These are phyloP conservation scores for Arctium minus DNA, from an alignment of 129 eudicot species.

Conservation along the genomic window DNA sequence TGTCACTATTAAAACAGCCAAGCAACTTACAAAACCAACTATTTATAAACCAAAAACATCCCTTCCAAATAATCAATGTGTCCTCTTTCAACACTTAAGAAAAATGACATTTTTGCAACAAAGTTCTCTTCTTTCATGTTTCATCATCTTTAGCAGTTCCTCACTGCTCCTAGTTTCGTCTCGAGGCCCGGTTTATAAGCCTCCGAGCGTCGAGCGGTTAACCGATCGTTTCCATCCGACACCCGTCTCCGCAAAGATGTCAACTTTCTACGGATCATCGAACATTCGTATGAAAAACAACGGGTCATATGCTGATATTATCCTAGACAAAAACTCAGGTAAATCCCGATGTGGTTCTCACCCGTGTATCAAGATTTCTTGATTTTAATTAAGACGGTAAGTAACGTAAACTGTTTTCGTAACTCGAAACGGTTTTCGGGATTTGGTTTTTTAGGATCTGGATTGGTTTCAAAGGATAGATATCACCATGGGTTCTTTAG, in stretches of 20 bases:
- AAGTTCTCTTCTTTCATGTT: constrained; percentile 25
- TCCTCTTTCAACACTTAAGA: constrained; percentile 2
- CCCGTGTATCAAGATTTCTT: background rate
- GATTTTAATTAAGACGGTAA: background rate
- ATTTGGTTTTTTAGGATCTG: constrained; percentile 55
- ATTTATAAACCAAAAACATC: constrained; percentile 22
- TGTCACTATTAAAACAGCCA: constrained; percentile 11
- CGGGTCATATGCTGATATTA: constrained; percentile 63
- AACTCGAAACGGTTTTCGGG: background rate
- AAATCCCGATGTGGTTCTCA: background rate
- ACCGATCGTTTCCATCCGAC: constrained; percentile 48
- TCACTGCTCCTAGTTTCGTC: constrained; percentile 21
- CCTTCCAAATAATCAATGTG: constrained; percentile 10
- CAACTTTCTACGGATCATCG: constrained; percentile 47
- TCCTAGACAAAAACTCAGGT: constrained; percentile 69
- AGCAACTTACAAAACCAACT: constrained; percentile 16
- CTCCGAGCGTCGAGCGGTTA: constrained; percentile 58
- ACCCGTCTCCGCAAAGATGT: constrained; percentile 32
- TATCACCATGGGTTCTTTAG: constrained; percentile 87
- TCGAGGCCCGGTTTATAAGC: constrained; percentile 41
- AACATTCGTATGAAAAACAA: constrained; percentile 47
- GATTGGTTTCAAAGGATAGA: constrained; percentile 72
- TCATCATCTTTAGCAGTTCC: constrained; percentile 9
- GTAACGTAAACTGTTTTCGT: background rate
- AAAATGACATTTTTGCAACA: constrained; percentile 40